Conservation (phyloP, 148 eudicot species). For the Pharnaceum exiguum region DNA sequence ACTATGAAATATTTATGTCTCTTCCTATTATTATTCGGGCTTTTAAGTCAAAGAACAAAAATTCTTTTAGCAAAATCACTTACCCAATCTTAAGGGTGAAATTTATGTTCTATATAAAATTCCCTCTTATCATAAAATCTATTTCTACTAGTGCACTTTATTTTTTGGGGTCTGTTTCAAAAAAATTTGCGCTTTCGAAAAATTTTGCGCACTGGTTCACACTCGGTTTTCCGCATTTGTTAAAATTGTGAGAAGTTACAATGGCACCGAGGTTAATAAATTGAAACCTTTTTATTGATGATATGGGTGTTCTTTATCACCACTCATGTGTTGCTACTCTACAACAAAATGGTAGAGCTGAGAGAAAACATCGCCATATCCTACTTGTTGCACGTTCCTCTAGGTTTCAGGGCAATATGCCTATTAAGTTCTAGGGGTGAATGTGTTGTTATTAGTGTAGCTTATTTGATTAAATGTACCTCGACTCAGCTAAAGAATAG, state of each 20-base stretch:
- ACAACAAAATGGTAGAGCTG: background rate
- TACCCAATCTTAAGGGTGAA: no score
- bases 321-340: background rate
- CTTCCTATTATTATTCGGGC: no score
- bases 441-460: background rate
- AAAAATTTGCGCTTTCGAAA: no score
- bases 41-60: no score
- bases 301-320: background rate
- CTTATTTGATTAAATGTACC: background rate
- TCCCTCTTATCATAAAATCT: no score
- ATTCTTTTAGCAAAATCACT: no score
- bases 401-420: background rate
- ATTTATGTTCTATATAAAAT: no score
- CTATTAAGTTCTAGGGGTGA: background rate
- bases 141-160: no score
- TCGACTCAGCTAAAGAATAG: background rate
- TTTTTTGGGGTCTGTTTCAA: no score
- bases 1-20: no score
- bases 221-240: background rate
- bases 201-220: background rate
- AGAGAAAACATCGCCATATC: background rate
- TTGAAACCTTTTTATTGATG: background rate
- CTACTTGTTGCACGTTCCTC: background rate
- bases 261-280: background rate
- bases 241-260: background rate